These are phyloP conservation scores for Penicillium malachiteum DNA, from an alignment of 495 filamentous ascomycete species.

Conservation along the genomic window DNA sequence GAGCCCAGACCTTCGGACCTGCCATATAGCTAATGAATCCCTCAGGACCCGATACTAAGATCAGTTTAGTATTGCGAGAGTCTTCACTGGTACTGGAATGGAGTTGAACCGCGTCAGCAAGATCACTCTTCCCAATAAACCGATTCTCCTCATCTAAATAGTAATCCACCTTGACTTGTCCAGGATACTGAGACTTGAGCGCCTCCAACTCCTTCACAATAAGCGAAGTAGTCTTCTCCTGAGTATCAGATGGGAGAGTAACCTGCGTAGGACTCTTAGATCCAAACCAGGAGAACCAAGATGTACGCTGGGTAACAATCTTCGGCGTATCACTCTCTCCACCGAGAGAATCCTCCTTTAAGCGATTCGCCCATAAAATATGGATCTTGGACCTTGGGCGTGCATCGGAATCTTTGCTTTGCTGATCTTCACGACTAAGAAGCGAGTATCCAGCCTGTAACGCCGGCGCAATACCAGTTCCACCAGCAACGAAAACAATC, in stretches of 20 bases:
- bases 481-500: constrained; percentile 85
- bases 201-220: constrained; percentile 63
- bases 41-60: constrained; percentile 84
- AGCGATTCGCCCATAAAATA: constrained; percentile 69
- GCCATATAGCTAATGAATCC: constrained; percentile 81
- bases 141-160: constrained; percentile 74
- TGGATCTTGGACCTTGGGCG: constrained; percentile 42
- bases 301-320: constrained; percentile 10
- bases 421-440: constrained; percentile 31
- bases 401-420: not conserved
- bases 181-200: constrained; percentile 54
- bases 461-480: constrained; percentile 91
- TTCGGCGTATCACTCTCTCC: constrained; percentile 33
- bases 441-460: constrained; percentile 71
- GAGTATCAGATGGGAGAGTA: not conserved
- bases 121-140: constrained; percentile 55
- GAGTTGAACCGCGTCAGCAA: constrained; percentile 38
- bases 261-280: constrained; percentile 4
- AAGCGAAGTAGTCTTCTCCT: constrained; percentile 20
- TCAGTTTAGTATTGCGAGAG: constrained; percentile 49
- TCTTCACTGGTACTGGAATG: constrained; percentile 12
- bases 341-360: constrained; percentile 57
- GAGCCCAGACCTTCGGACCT: constrained; percentile 71
- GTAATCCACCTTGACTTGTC: constrained; percentile 62
- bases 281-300: constrained; percentile 37